phyloP scores from a whole-genome alignment of 805 yeast genomes.

The Candida caryicola region DNA sequence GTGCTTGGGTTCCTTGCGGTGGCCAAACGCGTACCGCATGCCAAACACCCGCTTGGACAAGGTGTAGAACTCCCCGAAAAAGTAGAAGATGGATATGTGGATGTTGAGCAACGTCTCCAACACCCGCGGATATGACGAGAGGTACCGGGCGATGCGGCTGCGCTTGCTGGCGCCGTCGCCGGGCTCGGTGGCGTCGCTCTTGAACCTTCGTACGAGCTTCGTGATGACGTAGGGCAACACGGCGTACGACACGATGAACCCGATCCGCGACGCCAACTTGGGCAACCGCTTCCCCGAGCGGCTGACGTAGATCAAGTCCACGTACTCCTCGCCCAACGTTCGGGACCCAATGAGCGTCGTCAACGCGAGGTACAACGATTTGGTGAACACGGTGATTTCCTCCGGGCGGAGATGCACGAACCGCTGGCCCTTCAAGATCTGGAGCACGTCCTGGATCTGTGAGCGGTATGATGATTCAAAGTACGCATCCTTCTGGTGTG shows the following conservation, averaged over 20 bases:
- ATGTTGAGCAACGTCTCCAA: conserved; percentile 57
- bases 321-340: conserved; percentile 93
- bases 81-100: conserved; percentile 80
- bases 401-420: conserved; percentile 62
- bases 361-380: conserved; percentile 60
- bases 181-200: conserved; percentile 14
- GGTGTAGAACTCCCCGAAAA: conserved; percentile 78
- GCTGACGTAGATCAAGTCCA: conserved; percentile 68
- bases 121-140: conserved; percentile 43
- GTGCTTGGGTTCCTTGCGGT: conserved; percentile 44
- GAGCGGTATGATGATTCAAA: conserved; percentile 54
- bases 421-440: conserved; percentile 57
- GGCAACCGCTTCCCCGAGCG: conserved; percentile 53
- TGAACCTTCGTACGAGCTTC: conserved; percentile 22
- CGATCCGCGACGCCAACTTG: conserved; percentile 42
- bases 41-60: conserved; percentile 76
- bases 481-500: conserved; percentile 86
- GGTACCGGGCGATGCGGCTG: conserved; percentile 9
- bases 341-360: conserved; percentile 77
- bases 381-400: conserved; percentile 57
- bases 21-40: conserved; percentile 73
- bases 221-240: conserved; percentile 57
- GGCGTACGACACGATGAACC: conserved; percentile 60
- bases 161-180: conserved; percentile 3
- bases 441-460: conserved; percentile 56